Conservation (phyloP, 192 early-diverging fungal species). For the Phlyctochytrium arcticum region DNA sequence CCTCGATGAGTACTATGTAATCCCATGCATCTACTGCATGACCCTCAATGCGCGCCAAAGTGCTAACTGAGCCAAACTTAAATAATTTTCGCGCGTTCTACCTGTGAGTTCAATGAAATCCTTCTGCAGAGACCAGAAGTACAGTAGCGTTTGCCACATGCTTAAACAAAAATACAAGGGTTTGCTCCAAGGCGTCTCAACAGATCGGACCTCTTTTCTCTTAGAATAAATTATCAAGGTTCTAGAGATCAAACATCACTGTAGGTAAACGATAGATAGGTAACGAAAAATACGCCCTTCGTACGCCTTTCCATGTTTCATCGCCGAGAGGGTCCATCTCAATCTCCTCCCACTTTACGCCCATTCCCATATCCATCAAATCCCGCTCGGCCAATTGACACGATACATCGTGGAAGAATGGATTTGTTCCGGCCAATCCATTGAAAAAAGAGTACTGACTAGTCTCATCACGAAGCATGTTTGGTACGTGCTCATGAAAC, state of each 20-base stretch:
- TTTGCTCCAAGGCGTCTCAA: too few relatives aligned
- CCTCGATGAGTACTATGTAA: too few relatives aligned
- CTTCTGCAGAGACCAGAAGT: too few relatives aligned
- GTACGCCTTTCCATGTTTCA: constrained; percentile 83
- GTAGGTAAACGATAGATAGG: constrained; percentile 72
- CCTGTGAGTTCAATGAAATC: too few relatives aligned
- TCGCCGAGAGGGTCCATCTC: constrained; percentile 74
- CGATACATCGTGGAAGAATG: constrained; percentile 95
- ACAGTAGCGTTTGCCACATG: too few relatives aligned
- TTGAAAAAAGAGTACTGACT: constrained; percentile 96
- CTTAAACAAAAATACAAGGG: too few relatives aligned
- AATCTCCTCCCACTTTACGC: constrained; percentile 70
- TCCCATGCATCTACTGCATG: too few relatives aligned
- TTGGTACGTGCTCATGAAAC: constrained; percentile 69
- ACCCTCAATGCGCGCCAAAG: too few relatives aligned
- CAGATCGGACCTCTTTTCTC: too few relatives aligned
- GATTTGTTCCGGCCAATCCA: constrained; percentile 87
- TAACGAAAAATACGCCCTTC: constrained; percentile 71
- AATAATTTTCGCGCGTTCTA: too few relatives aligned
- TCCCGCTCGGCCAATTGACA: constrained; percentile 82
- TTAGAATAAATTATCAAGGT: too few relatives aligned
- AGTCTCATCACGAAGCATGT: constrained; percentile 49
- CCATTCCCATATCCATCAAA: constrained; percentile 72
- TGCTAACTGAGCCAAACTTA: too few relatives aligned
- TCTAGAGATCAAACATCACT: constrained; percentile 64